These are phyloP conservation scores for Actinomucor elegans DNA, from an alignment of 371 early-diverging fungal species.

Conservation along the genomic window DNA sequence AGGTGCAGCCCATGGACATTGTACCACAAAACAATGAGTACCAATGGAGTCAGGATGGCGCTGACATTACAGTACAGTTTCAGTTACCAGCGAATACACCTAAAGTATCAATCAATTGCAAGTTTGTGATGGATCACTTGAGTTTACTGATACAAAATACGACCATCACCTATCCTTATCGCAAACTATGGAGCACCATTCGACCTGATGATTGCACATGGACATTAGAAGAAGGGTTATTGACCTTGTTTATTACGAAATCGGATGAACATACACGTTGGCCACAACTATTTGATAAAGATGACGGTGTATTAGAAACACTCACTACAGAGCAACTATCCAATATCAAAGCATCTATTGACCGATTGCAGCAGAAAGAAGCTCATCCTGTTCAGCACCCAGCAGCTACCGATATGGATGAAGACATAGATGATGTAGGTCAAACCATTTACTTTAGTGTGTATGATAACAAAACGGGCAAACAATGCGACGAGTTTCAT, in stretches of 20 bases:
- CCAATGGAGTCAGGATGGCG: conserved; percentile 72
- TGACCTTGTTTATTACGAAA: conserved; percentile 72
- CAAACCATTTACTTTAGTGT: conserved; percentile 50
- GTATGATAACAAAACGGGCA: conserved; percentile 32
- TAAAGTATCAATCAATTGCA: conserved; percentile 57
- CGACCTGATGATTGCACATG: conserved; percentile 65
- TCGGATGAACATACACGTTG: conserved; percentile 66
- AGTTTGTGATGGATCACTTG: conserved; percentile 48
- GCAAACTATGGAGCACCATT: conserved; percentile 47
- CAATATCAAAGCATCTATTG: conserved; percentile 58
- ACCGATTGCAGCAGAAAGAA: conserved; percentile 63
- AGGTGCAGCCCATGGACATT: not conserved
- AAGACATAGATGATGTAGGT: conserved; percentile 69
- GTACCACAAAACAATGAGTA: conserved; percentile 42
- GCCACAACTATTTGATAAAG: conserved; percentile 72
- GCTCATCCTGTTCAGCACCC: conserved; percentile 47
- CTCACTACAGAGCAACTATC: conserved; percentile 64
- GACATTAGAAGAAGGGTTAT: conserved; percentile 67
- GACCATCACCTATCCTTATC: conserved; percentile 31
- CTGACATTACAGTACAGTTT: conserved; percentile 68
- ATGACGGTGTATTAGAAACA: conserved; percentile 75
- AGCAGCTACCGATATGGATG: conserved; percentile 61
- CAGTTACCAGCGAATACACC: conserved; percentile 53
- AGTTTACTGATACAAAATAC: conserved; percentile 43
- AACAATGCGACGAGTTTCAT: conserved; percentile 34